Evolutionary conservation across 192 early-diverging fungal species (phyloP), one percentile per base, ranked within the genome.

Genomic region (Dimargaris xerosporica): DNA sequence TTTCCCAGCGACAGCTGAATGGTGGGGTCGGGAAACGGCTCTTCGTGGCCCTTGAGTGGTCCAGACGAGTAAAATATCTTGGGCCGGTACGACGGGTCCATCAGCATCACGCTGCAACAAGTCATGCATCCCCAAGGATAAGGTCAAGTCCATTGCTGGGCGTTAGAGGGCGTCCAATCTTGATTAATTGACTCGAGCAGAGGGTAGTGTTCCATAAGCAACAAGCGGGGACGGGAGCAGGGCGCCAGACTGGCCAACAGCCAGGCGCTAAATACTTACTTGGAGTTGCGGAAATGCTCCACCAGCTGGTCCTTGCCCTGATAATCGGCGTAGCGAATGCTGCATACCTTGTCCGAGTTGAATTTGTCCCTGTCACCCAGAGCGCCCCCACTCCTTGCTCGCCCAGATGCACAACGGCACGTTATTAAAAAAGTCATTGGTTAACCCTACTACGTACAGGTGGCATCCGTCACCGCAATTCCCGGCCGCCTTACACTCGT

Each of bases 281-380:
- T 77, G 5, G 86, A 89, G 62, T 89, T 91, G 47, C 82, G 69
- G 67, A 91, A 93, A 56, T 88, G 88, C 42, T 87, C 79, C 45
- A 93, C 77, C 25, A 93, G 70, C 3, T 77, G 75, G 4, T 74
- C 58, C 61, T 81, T 82, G 1, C 87, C 86, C 64, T 93, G 89
- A 19, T 91, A 75, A 48, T 82, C 81, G n/a, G 91, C 91, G 70
- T 83, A 90, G n/a, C 80, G 78, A 23, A 93, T 61, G 9, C 71
- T 75, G 62, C 85, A 85, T 9, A 82, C 70, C 66, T 93, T 93
- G 56, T 89, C 85, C 44, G 80, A 83, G 65, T 91, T 89, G 75
- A 90, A 92, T 28, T 76, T 75, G 25, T 73, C 73, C 79, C 76
- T 79, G 34, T 39, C 34, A 39, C 34, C 34, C 34, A 39, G 64